Base-by-base conservation (phyloP, 768 basidiomycete genomes). In the Amyloporia xantha region DNA sequence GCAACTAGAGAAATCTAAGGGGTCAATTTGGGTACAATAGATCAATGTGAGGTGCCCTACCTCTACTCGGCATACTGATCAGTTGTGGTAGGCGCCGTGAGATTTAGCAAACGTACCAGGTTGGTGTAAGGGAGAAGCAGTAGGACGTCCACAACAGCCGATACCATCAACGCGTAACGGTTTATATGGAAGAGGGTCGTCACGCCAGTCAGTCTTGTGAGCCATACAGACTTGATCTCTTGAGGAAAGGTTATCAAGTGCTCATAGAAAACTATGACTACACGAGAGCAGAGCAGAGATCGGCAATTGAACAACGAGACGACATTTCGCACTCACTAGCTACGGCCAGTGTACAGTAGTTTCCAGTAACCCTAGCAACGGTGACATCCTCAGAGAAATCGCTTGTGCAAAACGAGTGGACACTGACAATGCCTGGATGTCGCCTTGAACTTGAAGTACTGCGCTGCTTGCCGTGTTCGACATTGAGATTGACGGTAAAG, bases 231-330 rank as follows among this genome's bases (percentile, higher is more conserved):
- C 7, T 25, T 20, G 20, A 48, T 28, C 19, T 53, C 52, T 11
- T 48, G 37, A 4, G 43, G 27, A 10, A 53, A 11, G 1, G 52
- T 53, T 11, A 49, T 38, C 13, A 27, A 13, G 37, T 53, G 41
- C 21, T 53, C 52, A 42, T 49, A 53, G 30, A 44, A 41, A 1
- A 53, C 38, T 6, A 53, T 42, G 1, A 42, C 52, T 53, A n/a
- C n/a, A n/a, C n/a, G n/a, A n/a, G n/a, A n/a, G 17, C 3, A 20
- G 19, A 3, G 5, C 11, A 44, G 7, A 7, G 30, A 15, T 33
- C 30, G 15, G 9, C 30, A 33, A 33, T 33, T 7, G n/a, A n/a
- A 33, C 30, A 33, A 7, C 15, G 30, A 15, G n/a, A 33, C 15
- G 7, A 7, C 7, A 7, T 33, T 7, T 7, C 15, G 15, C 30